Percentiles rank a stretch among this genome's conserved stretches.
These are phyloP conservation scores for Draba incana DNA, from an alignment of 345 rosid genomes.

Conservation along the genomic window DNA sequence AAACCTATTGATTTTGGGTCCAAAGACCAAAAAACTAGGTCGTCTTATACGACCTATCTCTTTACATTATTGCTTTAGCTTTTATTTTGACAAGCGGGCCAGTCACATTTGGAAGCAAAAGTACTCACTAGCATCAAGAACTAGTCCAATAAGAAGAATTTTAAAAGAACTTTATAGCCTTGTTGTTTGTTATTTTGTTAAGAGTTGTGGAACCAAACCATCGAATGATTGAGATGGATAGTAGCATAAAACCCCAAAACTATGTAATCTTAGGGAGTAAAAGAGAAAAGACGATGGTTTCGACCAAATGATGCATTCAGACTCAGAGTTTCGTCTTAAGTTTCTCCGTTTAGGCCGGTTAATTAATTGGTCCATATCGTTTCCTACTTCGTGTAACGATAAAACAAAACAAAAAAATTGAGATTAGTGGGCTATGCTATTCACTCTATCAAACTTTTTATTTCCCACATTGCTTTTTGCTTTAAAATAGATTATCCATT, in stretches of 20 bases:
- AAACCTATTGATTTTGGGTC: constrained; percentile 5
- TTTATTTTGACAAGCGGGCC: constrained; percentile 3
- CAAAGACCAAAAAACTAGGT: not conserved
- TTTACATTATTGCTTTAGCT: constrained; percentile 27
- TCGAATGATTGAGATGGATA: not conserved
- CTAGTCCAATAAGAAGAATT: not conserved
- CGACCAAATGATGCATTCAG: not conserved
- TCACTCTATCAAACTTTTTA: not conserved
- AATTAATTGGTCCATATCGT: not conserved
- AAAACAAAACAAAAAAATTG: not conserved
- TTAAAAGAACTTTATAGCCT: constrained; percentile 9
- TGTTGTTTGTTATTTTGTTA: not conserved
- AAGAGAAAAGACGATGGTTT: not conserved
- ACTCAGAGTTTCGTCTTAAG: not conserved
- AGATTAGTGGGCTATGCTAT: not conserved
- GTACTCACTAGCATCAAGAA: constrained; percentile 7
- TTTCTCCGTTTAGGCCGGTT: not conserved
- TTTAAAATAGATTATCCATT: not conserved
- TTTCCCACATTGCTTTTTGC: not conserved
- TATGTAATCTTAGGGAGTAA: not conserved
- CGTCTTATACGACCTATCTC: not conserved
- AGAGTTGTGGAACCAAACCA: not conserved
- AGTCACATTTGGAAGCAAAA: not conserved
- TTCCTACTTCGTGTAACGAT: not conserved
- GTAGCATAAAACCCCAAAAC: not conserved